Percentiles rank a stretch among this genome's conserved stretches.
phyloP scores from a whole-genome alignment of 140 eudicot species.

The Senecio squalidus region DNA sequence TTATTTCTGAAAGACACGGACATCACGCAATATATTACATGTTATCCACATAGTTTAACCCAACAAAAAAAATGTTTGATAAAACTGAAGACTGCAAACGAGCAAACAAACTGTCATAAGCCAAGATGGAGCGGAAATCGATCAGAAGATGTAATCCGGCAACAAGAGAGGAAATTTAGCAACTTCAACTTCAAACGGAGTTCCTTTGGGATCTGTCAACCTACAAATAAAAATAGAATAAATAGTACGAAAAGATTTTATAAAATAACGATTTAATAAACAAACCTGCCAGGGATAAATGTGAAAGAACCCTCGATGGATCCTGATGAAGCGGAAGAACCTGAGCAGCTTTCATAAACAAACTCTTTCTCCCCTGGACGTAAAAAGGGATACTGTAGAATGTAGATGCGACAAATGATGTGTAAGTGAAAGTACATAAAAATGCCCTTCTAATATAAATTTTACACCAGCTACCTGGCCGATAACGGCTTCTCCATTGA shows the following conservation, averaged over 20 bases:
- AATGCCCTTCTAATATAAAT: no score
- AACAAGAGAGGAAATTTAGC: conserved; percentile 52
- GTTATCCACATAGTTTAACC: not conserved
- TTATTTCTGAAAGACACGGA: conserved; percentile 3
- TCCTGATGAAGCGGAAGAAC: conserved; percentile 37
- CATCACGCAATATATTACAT: not conserved
- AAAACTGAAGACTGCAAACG: not conserved
- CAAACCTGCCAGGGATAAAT: conserved; percentile 84
- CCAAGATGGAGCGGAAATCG: not conserved
- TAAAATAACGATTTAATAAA: not conserved
- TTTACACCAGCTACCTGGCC: no score
- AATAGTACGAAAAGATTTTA: not conserved
- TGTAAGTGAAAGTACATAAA: not conserved
- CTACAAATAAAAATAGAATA: conserved; percentile 28
- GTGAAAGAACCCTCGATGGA: conserved; percentile 88
- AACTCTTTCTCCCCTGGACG: conserved; percentile 66
- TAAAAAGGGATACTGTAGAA: conserved; percentile 68
- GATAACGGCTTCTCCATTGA: conserved; percentile 77
- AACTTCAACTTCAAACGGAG: conserved; percentile 66
- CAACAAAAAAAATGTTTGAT: not conserved
- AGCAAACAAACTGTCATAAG: conserved; percentile 1
- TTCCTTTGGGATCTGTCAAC: conserved; percentile 56
- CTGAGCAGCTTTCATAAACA: conserved; percentile 74
- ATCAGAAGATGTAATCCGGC: conserved; percentile 85
- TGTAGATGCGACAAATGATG: not conserved